Evolutionary conservation across 352 stramenopile species (phyloP), one percentile per base, ranked within the genome.

Genomic region (Phytophthora foliorum): DNA sequence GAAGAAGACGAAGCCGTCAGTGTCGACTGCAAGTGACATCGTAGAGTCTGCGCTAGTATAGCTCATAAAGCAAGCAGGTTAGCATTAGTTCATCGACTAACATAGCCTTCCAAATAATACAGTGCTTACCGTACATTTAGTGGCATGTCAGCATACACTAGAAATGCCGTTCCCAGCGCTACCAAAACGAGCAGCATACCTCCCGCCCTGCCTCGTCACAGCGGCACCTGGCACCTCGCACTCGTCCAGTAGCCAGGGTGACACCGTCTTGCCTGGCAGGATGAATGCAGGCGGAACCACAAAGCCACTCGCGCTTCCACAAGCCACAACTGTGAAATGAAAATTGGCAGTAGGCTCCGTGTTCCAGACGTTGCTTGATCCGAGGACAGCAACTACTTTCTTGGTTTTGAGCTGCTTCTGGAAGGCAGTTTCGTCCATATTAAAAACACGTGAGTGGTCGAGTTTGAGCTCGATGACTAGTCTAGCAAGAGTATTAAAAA

Each of bases 401-500:
- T 60, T 67, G n/a, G 6, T 50, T 19, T 63, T 63, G 0, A 34
- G 24, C 1, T 44, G 34, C 4, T 49, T 67, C 21, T 65, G 25
- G 38, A 77, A 77, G 1, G 56, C 51, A 0, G 68, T 77, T 41
- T 77, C 64, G 36, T 81, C 64, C 27, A 81, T 72, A 31, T 77
- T 81, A 36, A 74, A 76, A 0, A 76, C 24, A 0, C 57, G 50
- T 8, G 39, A 17, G 8, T 19, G 16, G 17, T 69, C 49, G 0
- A 74, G 4, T 0, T 57, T 16, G 0, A 51, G 11, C 22, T 72
- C 61, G n/a, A 67, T 56, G 17, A 72, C 34, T 0, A 57, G 50
- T 19, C 63, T 61, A n/a, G 52, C 13, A 1, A 74, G 36, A 0
- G 59, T 67, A 31, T 56, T 27, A 50, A 70, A 75, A 6, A 71